Evolutionary conservation across 768 basidiomycete species (phyloP).

Genomic region (Podaxis sp.): DNA sequence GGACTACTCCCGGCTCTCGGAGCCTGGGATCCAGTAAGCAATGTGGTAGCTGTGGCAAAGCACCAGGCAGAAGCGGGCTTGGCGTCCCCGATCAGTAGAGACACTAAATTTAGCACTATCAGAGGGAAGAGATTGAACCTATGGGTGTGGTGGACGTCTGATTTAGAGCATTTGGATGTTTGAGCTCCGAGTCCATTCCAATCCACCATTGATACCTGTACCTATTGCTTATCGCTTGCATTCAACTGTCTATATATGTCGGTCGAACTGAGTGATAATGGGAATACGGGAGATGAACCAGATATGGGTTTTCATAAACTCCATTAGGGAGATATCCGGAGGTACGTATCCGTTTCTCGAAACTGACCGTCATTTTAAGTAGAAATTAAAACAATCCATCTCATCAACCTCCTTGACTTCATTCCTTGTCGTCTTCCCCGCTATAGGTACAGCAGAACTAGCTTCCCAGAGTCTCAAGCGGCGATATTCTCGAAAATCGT

Average conservation of each 20-base stretch:
- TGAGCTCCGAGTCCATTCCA: neutral
- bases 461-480: conserved; percentile 4
- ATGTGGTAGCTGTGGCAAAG: neutral
- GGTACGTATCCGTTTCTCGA: neutral
- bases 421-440: neutral
- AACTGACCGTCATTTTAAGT: neutral
- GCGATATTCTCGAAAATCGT: conserved; percentile 60
- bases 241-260: neutral
- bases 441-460: neutral
- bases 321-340: neutral
- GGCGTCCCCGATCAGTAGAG: neutral
- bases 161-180: neutral
- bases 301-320: neutral
- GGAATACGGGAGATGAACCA: neutral
- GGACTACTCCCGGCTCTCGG: neutral
- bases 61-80: neutral
- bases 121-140: neutral
- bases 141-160: neutral
- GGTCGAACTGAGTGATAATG: neutral
- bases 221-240: neutral
- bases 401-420: neutral
- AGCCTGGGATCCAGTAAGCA: neutral
- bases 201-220: neutral
- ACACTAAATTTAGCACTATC: neutral
- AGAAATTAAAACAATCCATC: neutral